Evolutionary conservation across 768 basidiomycete species (phyloP).

Genomic region (Erythrobasidium yunnanense): DNA sequence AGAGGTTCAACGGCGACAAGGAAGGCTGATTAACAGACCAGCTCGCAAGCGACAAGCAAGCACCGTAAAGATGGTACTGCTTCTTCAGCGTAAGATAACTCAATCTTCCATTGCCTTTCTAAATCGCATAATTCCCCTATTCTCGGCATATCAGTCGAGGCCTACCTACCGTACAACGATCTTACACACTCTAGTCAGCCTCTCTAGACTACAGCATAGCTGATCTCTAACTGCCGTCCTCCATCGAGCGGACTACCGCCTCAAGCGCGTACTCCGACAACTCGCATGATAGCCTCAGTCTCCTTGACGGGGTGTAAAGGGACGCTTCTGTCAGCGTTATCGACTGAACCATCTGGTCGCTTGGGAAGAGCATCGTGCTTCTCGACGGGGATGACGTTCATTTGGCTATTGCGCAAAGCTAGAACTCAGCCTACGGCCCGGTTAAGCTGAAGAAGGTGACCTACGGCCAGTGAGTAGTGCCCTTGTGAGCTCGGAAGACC

Average conservation of each 20-base stretch:
- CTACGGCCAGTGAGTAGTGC: not conserved
- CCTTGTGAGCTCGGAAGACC: not conserved
- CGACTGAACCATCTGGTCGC: not conserved
- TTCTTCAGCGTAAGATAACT: too few relatives aligned
- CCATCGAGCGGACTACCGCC: too few relatives aligned
- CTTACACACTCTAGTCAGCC: too few relatives aligned
- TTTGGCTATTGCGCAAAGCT: not conserved
- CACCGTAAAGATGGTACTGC: too few relatives aligned
- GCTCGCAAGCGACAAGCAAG: too few relatives aligned
- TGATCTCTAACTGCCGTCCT: too few relatives aligned
- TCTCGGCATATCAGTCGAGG: too few relatives aligned
- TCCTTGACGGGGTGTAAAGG: not conserved
- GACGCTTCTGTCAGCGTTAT: not conserved
- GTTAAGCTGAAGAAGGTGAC: not conserved
- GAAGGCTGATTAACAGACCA: too few relatives aligned
- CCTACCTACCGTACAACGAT: too few relatives aligned
- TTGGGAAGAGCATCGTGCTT: not conserved
- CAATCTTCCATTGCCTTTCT: too few relatives aligned
- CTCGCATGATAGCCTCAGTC: not conserved
- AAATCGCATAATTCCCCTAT: too few relatives aligned
- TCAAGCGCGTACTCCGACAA: not conserved
- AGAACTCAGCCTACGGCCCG: not conserved
- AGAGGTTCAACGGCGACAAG: not conserved
- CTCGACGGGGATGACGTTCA: not conserved
- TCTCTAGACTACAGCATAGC: too few relatives aligned